Evolutionary conservation across 208 protist genomes (phyloP).

Genomic region (Willaertia magna): DNA sequence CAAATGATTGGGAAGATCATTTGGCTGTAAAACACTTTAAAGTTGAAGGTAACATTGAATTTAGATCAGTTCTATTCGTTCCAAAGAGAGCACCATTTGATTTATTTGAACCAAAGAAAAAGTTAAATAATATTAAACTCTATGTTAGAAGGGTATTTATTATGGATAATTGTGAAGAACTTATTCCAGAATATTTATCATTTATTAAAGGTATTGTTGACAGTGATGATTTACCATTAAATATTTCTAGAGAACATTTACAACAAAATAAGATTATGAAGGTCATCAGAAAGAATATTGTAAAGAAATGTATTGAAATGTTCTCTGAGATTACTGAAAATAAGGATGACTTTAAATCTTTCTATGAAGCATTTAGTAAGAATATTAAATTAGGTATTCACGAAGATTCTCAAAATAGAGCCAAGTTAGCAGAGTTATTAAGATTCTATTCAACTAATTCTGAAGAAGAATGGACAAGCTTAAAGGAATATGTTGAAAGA

Average conservation of each 20-base stretch:
- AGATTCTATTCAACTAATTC: slow-evolving; percentile 79
- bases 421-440: slow-evolving; percentile 82
- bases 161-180: slow-evolving; percentile 93
- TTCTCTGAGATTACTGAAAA: slow-evolving; percentile 89
- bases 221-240: slow-evolving; percentile 93
- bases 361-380: slow-evolving; percentile 92
- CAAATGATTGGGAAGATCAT: slow-evolving; percentile 94
- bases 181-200: slow-evolving; percentile 88
- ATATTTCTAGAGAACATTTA: slow-evolving; percentile 95
- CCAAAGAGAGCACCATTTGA: slow-evolving; percentile 90
- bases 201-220: slow-evolving; percentile 95
- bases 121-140: slow-evolving; percentile 95
- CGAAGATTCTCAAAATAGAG: slow-evolving; percentile 82
- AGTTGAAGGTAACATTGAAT: slow-evolving; percentile 92
- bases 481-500: slow-evolving; percentile 87
- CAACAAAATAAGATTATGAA: slow-evolving; percentile 97
- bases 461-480: slow-evolving; percentile 66
- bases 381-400: slow-evolving; percentile 97
- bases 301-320: slow-evolving; percentile 92
- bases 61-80: slow-evolving; percentile 84
- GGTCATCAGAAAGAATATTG: slow-evolving; percentile 93
- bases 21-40: slow-evolving; percentile 92
- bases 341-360: slow-evolving; percentile 93
- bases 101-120: slow-evolving; percentile 92
- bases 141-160: slow-evolving; percentile 93